Evolutionary conservation across 148 eudicot species (phyloP), one percentile per base, ranked within the genome.

Genomic region (Heliosperma pusillum): DNA sequence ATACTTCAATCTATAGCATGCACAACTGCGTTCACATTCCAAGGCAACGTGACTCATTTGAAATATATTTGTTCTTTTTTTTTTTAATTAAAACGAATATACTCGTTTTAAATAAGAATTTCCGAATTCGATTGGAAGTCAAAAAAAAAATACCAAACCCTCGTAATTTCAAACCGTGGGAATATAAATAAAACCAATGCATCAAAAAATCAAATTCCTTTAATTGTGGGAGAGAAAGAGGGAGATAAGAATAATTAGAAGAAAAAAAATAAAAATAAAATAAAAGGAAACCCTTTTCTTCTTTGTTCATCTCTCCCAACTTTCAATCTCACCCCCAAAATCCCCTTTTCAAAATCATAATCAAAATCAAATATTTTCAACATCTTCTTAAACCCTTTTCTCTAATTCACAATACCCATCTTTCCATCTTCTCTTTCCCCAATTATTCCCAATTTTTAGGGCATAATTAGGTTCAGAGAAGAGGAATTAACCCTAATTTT

Each of bases 341-440:
- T 47, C 63, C 81, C 72, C 53, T 10, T 12, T 69, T 58, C 19
- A 30, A 13, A 33, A 61, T 36, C 68, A 76, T 15, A 60, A 33
- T 21, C 78, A 26, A 24, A 24, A 25, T 33, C 69, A 36, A 19
- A 7, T 59, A 12, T 66, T n/a, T 16, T 75, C 65, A 55, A 76
- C 81, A 80, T 82, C 84, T 81, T 79, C 83, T 79, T 79, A 69
- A 83, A 70, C 78, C 83, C 79, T 83, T 75, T 74, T 72, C 60
- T 74, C 58, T 33, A 16, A 17, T 10, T 12, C 17, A 55, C 50
- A 60, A 10, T 16, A 6, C 33, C 74, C 66, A 22, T 13, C 1
- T 30, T 22, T 36, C 30, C 73, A 52, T 53, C 33, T 25, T 70
- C 73, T 50, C 71, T 69, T 36, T 25, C 71, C 55, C 71, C 55